Evolutionary conservation across 2,329 filamentous ascomycete species (phyloP).

Genomic region (Calycina herbarum): DNA sequence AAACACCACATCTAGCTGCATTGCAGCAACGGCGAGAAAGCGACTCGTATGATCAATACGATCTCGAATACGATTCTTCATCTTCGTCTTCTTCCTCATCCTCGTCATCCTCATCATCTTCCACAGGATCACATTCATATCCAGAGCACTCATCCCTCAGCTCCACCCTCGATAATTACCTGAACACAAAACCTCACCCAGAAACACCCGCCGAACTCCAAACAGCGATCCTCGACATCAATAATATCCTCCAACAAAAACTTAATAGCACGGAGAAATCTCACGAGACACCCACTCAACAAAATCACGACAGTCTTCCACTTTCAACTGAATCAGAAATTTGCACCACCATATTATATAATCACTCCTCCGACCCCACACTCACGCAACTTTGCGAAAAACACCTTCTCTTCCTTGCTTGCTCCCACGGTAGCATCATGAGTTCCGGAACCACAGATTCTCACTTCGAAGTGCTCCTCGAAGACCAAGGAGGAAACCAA

Average conservation of each 20-base stretch:
- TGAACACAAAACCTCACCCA: not conserved
- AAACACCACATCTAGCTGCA: not conserved
- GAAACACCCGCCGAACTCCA: not conserved
- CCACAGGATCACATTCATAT: not conserved
- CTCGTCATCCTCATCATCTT: not conserved
- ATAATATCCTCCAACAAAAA: constrained; percentile 5
- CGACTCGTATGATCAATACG: constrained; percentile 5
- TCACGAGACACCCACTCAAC: not conserved
- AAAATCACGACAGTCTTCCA: not conserved
- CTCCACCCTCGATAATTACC: not conserved
- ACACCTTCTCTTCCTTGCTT: constrained; percentile 7
- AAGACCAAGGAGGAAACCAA: constrained; percentile 3
- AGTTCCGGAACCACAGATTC: constrained; percentile 11
- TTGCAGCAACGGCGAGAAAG: constrained; percentile 1
- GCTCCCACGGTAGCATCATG: constrained; percentile 9
- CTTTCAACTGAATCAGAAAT: constrained; percentile 1
- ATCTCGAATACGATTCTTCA: constrained; percentile 8
- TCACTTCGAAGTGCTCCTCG: constrained; percentile 9
- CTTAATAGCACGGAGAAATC: not conserved
- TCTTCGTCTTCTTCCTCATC: constrained; percentile 5
- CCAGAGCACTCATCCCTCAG: not conserved
- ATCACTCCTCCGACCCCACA: not conserved
- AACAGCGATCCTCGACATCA: constrained; percentile 4
- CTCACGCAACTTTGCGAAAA: constrained; percentile 7
- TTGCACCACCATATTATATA: constrained; percentile 6